Base-by-base conservation (phyloP, 371 early-diverging fungal genomes). In the Mucor velutinosus region DNA sequence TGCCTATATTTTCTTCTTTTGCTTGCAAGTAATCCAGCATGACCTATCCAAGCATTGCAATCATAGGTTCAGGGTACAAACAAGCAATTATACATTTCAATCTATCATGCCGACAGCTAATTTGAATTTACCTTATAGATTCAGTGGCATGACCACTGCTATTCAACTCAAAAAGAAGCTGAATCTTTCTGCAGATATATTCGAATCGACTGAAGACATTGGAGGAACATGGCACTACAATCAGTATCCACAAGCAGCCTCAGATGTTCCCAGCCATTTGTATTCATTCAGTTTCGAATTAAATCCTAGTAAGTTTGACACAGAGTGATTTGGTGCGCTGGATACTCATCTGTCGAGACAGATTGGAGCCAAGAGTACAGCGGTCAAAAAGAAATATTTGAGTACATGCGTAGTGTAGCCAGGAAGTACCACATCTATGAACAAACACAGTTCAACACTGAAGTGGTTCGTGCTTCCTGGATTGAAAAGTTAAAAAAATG, bases 151-250 rank as follows among this genome's bases (percentile, higher is more conserved):
- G 23, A 80, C 82, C 68, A 84, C 88, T 19, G 86, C 83, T 0
- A 81, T 87, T 45, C 79, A 82, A n/a, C 67, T 87, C 0, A 70
- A 82, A 71, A 74, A 83, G 19, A 65, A 82, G 43, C 64, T 87
- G 58, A 77, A 79, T 39, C 62, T 85, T 43, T 74, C 57, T 62
- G 77, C 70, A 58, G 74, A 75, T 29, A 69, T 90, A 21, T 87
- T 83, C 72, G 90, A 90, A 60, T 74, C 77, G 30, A 75, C 74
- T 12, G 71, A 75, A 4, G 86, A 81, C 29, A 72, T 87, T n/a
- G 88, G 88, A 1, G 90, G 90, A 14, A 87, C 87, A 6, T 90
- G 90, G 90, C 75, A 75, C 62, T 60, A 73, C 23, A 90, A 89
- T 70, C 79, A 62, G 0, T 89, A 89, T 47, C 88, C 88, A 12